Evolutionary conservation across 192 early-diverging fungal genomes (phyloP), one percentile per base, ranked within the genome.

Genomic region (Anaeromyces robustus): DNA sequence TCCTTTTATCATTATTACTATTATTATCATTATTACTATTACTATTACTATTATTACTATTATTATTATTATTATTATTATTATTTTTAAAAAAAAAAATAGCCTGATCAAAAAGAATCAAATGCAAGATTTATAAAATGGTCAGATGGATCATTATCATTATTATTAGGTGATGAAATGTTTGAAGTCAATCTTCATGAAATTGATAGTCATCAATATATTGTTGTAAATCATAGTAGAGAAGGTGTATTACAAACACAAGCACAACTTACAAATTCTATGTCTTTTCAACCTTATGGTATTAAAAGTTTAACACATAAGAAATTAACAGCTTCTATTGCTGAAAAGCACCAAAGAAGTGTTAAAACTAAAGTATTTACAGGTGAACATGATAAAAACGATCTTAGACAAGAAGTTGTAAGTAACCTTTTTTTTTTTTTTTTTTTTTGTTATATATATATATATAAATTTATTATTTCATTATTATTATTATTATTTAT

Each of bases 81-180:
- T n/a, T n/a, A n/a, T n/a, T n/a, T n/a, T n/a, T n/a, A n/a, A n/a
- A n/a, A n/a, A 7, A 7, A 7, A 7, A 34, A 34, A 39, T 39
- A 39, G 77, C 77, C 18, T 81, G 29, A 77, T 78, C 29, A 80
- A 77, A 90, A 91, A 81, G 91, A 94, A 81, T 93, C 93, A 29
- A 94, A 95, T 83, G 89, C 93, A 2, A 90, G 92, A 6, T 82
- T 96, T 78, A 89, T 96, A 12, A 85, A 89, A 37, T 95, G 95
- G 95, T 91, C 90, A 18, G 93, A 96, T 83, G 92, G 90, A 30
- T 83, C 88, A 37, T 87, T 89, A 83, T 94, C 95, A 5, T 81
- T 96, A 16, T 84, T 94, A 7, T 82, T 96, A 29, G 93, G 93
- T 18, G 85, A 89, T 34, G 94, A 96, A 80, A 85, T 90, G 77